These are phyloP conservation scores for Plasmodium berghei DNA, from an alignment of 169 alveolate genomes.

Conservation along the genomic window DNA sequence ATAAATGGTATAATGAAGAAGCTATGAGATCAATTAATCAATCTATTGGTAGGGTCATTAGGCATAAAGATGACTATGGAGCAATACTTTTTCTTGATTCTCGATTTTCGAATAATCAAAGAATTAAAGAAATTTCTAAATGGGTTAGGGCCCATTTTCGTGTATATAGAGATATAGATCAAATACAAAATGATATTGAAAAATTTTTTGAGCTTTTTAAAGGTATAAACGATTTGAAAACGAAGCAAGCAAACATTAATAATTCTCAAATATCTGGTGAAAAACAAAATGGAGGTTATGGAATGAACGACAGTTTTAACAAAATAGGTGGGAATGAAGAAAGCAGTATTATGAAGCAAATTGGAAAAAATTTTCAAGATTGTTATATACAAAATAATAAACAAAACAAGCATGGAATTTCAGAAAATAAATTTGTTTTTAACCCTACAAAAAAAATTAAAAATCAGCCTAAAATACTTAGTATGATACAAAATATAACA, in stretches of 20 bases:
- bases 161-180: conserved; percentile 59
- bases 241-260: background rate
- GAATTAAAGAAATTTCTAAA: conserved; percentile 86
- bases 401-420: conserved; percentile 26
- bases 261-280: background rate
- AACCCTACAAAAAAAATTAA: conserved; percentile 60
- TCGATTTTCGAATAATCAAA: conserved; percentile 85
- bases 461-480: conserved; percentile 64
- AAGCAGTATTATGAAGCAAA: background rate
- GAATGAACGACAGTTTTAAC: background rate
- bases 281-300: background rate
- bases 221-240: conserved; percentile 21
- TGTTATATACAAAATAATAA: conserved; percentile 36
- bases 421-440: conserved; percentile 44
- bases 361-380: conserved; percentile 76
- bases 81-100: conserved; percentile 91
- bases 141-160: conserved; percentile 88
- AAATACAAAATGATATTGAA: conserved; percentile 74
- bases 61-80: conserved; percentile 96
- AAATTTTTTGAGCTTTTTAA: conserved; percentile 72
- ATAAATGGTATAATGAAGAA: conserved; percentile 93
- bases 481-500: conserved; percentile 76
- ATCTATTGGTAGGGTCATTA: conserved; percentile 96
- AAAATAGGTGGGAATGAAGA: background rate
- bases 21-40: conserved; percentile 97